These are phyloP conservation scores for Isatis tinctoria DNA, from an alignment of 345 rosid genomes.

Conservation along the genomic window DNA sequence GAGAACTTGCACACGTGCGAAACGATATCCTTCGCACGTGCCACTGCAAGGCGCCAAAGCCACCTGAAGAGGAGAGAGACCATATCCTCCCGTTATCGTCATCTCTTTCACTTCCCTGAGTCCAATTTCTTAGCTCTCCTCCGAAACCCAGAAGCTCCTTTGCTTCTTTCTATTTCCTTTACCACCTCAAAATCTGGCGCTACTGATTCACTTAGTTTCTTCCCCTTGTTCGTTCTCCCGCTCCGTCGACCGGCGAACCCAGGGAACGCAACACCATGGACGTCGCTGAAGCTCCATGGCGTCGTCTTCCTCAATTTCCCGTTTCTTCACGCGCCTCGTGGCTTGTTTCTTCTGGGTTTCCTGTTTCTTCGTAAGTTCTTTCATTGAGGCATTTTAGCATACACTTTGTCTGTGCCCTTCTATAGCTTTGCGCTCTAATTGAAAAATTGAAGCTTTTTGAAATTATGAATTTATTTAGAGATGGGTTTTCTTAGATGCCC, in stretches of 20 bases:
- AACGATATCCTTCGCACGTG: not conserved
- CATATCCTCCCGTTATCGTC: conserved; percentile 38
- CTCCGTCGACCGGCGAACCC: conserved; percentile 28
- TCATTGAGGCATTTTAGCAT: conserved; percentile 22
- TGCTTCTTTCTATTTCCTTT: not conserved
- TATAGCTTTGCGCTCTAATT: not conserved
- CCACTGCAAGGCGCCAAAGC: conserved; percentile 31
- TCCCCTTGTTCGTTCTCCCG: conserved; percentile 6
- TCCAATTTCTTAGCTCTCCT: conserved; percentile 18
- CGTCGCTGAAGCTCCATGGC: conserved; percentile 40
- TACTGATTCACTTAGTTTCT: not conserved
- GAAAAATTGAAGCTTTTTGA: not conserved
- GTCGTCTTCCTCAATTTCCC: conserved; percentile 31
- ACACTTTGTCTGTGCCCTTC: conserved; percentile 17
- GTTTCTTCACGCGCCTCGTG: conserved; percentile 42
- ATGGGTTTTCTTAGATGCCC: not conserved
- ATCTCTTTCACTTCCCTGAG: conserved; percentile 9
- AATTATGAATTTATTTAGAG: not conserved
- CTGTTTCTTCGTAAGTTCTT: conserved; percentile 50
- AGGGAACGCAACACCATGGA: conserved; percentile 41
- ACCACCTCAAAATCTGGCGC: not conserved
- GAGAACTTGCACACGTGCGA: not conserved
- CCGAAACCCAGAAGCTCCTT: not conserved
- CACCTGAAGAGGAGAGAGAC: not conserved
- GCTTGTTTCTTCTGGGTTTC: conserved; percentile 33